Base-by-base conservation (phyloP, 2,329 filamentous ascomycete species). In the Geoglossum cookeanum region DNA sequence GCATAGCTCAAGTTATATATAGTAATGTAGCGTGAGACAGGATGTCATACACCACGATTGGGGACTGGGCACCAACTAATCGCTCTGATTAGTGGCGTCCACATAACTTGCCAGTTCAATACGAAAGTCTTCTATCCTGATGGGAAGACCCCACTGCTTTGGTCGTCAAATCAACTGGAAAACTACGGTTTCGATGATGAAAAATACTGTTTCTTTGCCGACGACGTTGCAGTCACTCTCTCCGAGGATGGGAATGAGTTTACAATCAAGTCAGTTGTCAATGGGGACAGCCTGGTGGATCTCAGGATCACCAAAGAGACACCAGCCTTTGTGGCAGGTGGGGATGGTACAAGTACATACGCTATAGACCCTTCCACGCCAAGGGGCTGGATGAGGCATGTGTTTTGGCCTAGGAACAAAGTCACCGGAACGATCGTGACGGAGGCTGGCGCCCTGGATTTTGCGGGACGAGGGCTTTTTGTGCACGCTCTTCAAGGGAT, bases 41-140 rank as follows among this genome's bases (percentile, higher is more conserved):
- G 57, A 54, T 55, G 58, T 37, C 45, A 44, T 42, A 32, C 52
- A 42, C 32, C 49, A 56, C 56, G 37, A 27, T 33, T 29, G 27
- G 32, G 55, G 60, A 13, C 3, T 22, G 58, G n/a, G 4, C 39
- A 5, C 9, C 7, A n/a, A 9, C 56, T 55, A 37, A 58, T 48
- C 48, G 56, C 54, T 39, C 32, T 1, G 17, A 59, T 62, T 67
- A 95, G 90, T 64, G 90, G 91, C 68, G 80, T 98, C 62, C 85
- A 85, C 65, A 90, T 85, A 48, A 98, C 91, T 30, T 83, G 80
- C 68, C 91, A 97, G 73, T 95, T 97, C 79, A 96, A 87, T 75
- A 81, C 79, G 71, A 97, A 97, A 76, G 78, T 97, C 70, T 94
- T 91, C 74, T 86, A 85, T 69, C 77, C 80, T 59, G 83, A 85